Evolutionary conservation across 2,329 filamentous ascomycete genomes (phyloP).

Genomic region (Fusarium tuaranense): DNA sequence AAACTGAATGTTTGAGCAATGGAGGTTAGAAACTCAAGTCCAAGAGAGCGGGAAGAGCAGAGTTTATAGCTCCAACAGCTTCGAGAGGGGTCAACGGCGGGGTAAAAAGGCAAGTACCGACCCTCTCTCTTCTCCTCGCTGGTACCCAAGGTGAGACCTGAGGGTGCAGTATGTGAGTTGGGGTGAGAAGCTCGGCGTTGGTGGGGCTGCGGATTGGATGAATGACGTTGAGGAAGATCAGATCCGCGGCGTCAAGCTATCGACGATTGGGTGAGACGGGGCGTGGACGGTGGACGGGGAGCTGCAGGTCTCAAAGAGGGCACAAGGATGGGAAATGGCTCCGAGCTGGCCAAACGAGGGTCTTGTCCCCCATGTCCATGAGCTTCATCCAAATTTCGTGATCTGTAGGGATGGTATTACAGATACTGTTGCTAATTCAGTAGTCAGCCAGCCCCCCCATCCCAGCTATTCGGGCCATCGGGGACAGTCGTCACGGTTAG

Average conservation of each 20-base stretch:
- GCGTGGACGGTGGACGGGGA: conserved; percentile 10
- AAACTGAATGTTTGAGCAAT: conserved; percentile 2
- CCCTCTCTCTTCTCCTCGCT: background rate
- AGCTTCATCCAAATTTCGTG: background rate
- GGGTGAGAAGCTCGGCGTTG: conserved; percentile 28
- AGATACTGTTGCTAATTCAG: background rate
- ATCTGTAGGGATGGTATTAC: background rate
- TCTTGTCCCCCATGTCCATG: background rate
- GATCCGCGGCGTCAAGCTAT: conserved; percentile 25
- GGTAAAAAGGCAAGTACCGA: conserved; percentile 41
- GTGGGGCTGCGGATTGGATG: conserved; percentile 46
- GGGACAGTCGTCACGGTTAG: conserved; percentile 36
- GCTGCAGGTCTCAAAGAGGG: conserved; percentile 18
- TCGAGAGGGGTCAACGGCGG: conserved; percentile 43
- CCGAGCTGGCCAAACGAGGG: background rate
- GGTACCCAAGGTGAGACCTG: conserved; percentile 15
- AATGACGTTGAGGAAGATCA: conserved; percentile 46
- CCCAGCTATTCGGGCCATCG: conserved; percentile 20
- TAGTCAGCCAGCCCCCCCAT: background rate
- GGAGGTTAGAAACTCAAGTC: background rate
- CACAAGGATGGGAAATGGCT: conserved; percentile 7
- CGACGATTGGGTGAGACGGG: conserved; percentile 26
- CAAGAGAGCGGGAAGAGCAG: background rate
- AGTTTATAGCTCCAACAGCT: conserved; percentile 34
- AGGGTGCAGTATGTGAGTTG: conserved; percentile 6